Percentiles rank a stretch among this genome's conserved stretches.
Conservation (phyloP, 2,329 filamentous ascomycete species). For the Neonectria neomacrospora region DNA sequence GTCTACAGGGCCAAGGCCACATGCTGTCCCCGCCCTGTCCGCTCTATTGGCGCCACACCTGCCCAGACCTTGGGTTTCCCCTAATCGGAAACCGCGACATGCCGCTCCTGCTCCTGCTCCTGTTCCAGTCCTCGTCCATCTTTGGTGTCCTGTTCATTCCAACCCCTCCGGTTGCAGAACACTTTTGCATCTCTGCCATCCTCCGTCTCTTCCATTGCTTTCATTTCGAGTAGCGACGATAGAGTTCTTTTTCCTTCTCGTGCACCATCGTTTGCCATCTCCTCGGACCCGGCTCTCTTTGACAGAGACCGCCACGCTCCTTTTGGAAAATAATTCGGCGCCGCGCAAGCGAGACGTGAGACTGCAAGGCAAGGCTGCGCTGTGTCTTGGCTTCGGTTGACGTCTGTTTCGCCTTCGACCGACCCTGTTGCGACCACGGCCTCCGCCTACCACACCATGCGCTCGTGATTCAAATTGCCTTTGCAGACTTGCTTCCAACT, state of each 20-base stretch:
- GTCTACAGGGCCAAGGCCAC: background rate
- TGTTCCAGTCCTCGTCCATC: constrained; percentile 6
- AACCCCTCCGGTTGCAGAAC: constrained; percentile 34
- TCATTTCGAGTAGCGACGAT: constrained; percentile 30
- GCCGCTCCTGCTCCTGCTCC: background rate
- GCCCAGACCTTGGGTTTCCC: background rate
- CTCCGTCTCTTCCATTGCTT: constrained; percentile 27
- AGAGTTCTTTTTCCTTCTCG: constrained; percentile 17
- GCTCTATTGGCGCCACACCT: constrained; percentile 16
- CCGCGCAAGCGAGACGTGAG: constrained; percentile 14
- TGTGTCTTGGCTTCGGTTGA: constrained; percentile 11
- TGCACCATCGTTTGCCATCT: constrained; percentile 16
- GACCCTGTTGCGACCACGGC: constrained; percentile 23
- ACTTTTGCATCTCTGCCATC: constrained; percentile 11
- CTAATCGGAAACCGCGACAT: constrained; percentile 20
- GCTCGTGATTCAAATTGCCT: constrained; percentile 30
- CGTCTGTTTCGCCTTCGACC: constrained; percentile 29
- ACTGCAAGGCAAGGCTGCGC: constrained; percentile 24
- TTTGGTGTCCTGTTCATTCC: constrained; percentile 17
- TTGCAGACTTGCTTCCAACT: constrained; percentile 11
- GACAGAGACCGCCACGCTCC: constrained; percentile 51
- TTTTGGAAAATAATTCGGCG: constrained; percentile 30
- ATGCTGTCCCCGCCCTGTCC: constrained; percentile 13
- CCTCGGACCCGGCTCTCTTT: constrained; percentile 47
- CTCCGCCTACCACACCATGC: constrained; percentile 34